These are phyloP conservation scores for Phytophthora palmivora DNA, from an alignment of 352 stramenopile genomes.

Conservation along the genomic window DNA sequence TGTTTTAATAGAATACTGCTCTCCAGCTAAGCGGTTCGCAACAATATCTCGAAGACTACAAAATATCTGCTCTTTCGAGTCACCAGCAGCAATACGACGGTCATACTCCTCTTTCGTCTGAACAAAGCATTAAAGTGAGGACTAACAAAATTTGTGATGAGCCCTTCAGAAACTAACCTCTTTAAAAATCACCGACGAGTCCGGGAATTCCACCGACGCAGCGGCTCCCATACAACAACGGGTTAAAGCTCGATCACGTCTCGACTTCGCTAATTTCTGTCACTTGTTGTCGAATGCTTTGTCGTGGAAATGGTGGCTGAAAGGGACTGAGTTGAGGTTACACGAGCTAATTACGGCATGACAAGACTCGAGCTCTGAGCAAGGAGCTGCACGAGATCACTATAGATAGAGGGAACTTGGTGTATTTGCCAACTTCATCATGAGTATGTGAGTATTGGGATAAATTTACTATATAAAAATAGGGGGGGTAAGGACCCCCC, in stretches of 20 bases:
- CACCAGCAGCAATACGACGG: slow-evolving; percentile 37
- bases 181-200: slow-evolving; percentile 23
- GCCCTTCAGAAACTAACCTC: slow-evolving; percentile 17
- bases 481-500: no score
- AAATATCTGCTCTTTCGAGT: slow-evolving; percentile 57
- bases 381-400: background rate
- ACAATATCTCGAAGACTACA: slow-evolving; percentile 45
- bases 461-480: no score
- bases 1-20: no score
- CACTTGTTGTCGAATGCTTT: slow-evolving; percentile 20
- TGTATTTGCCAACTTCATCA: no score
- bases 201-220: slow-evolving; percentile 24
- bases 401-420: slow-evolving; percentile 28
- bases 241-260: background rate
- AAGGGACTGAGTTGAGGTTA: slow-evolving; percentile 2
- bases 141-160: background rate
- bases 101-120: slow-evolving; percentile 51
- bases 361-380: slow-evolving; percentile 15
- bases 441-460: no score
- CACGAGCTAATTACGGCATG: slow-evolving; percentile 24
- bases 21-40: slow-evolving; percentile 7
- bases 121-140: background rate
- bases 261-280: background rate
- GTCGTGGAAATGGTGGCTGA: slow-evolving; percentile 7
- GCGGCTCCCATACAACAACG: slow-evolving; percentile 32